Conservation (phyloP, 345 rosid species). For the Litchi chinensis region DNA sequence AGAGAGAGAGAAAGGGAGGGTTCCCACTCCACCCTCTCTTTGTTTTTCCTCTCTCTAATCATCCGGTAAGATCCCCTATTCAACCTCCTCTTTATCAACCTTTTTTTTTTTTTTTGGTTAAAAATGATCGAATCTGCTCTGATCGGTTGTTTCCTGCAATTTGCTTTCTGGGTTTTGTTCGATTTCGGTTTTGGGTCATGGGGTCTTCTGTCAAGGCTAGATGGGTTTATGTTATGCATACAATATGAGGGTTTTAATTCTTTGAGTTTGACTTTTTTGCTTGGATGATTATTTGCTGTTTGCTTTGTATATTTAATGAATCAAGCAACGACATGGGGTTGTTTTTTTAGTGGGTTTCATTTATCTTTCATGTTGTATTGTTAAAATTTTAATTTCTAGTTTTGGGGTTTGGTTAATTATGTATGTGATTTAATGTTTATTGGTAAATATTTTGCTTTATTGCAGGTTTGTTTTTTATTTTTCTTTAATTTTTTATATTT, state of each 20-base stretch:
- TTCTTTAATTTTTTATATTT: too few species aligned
- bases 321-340: not conserved
- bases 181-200: not conserved
- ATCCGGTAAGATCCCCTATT: not conserved
- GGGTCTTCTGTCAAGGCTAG: not conserved
- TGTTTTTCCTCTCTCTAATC: not conserved
- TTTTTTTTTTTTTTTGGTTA: not conserved
- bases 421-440: not conserved
- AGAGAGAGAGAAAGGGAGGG: conserved; percentile 8
- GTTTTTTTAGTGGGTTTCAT: not conserved
- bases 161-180: conserved; percentile 1
- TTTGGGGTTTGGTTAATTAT: not conserved
- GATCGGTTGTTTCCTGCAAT: not conserved
- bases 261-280: not conserved
- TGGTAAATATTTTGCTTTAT: not conserved
- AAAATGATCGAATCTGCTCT: not conserved
- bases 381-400: not conserved
- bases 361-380: not conserved
- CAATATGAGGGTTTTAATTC: not conserved
- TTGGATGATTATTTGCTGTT: not conserved
- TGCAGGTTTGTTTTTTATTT: not conserved
- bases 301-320: not conserved
- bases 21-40: not conserved
- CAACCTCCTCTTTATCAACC: not conserved
- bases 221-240: not conserved